Evolutionary conservation across 352 stramenopile genomes (phyloP).

Genomic region (Phytophthora sansomeana): DNA sequence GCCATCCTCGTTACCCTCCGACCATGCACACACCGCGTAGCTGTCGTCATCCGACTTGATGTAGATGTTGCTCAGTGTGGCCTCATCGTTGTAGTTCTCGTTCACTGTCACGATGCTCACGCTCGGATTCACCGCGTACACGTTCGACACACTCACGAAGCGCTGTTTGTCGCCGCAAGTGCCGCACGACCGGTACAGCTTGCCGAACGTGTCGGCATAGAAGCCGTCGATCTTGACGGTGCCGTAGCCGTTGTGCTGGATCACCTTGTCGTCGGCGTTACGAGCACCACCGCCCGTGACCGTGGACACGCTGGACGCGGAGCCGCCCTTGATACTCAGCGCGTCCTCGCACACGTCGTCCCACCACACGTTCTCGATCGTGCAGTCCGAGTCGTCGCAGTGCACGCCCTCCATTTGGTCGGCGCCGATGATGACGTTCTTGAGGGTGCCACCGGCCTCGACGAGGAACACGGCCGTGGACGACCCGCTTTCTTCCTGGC

Average conservation of each 20-base stretch:
- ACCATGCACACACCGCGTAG: slow-evolving; percentile 42
- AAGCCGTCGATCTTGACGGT: slow-evolving; percentile 55
- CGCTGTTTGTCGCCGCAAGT: slow-evolving; percentile 50
- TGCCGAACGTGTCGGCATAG: slow-evolving; percentile 54
- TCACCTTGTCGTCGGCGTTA: slow-evolving; percentile 58
- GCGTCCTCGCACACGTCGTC: slow-evolving; percentile 60
- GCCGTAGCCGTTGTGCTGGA: slow-evolving; percentile 43
- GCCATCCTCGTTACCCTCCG: slow-evolving; percentile 30
- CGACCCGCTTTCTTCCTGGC: slow-evolving; percentile 37
- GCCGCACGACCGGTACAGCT: slow-evolving; percentile 45
- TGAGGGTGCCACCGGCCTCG: slow-evolving; percentile 51
- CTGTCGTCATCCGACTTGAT: slow-evolving; percentile 38
- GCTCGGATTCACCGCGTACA: slow-evolving; percentile 52
- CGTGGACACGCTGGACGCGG: slow-evolving; percentile 35
- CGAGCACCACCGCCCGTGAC: slow-evolving; percentile 49
- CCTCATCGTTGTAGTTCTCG: slow-evolving; percentile 48
- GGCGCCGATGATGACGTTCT: slow-evolving; percentile 62
- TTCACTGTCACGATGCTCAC: slow-evolving; percentile 52
- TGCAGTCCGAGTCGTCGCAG: slow-evolving; percentile 48
- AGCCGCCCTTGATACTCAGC: slow-evolving; percentile 50
- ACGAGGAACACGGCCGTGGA: slow-evolving; percentile 46
- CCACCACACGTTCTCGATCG: slow-evolving; percentile 65
- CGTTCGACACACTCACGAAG: slow-evolving; percentile 50
- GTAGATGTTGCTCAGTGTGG: slow-evolving; percentile 50
- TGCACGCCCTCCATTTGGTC: slow-evolving; percentile 62